Base-by-base conservation (phyloP, 495 filamentous ascomycete genomes). In the Neurospora sp. region DNA sequence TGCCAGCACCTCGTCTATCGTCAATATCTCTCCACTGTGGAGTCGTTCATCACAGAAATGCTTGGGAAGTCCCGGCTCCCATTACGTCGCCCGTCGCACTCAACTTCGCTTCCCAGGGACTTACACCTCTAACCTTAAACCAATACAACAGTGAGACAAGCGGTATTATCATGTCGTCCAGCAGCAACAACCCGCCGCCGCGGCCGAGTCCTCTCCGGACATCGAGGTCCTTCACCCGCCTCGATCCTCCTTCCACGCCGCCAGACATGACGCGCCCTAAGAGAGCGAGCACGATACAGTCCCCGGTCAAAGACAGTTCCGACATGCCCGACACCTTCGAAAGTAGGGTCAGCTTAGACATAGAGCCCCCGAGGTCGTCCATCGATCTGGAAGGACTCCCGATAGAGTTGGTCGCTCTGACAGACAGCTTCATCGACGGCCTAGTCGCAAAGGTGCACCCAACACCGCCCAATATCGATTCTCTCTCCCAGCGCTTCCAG, bases 381-480 rank as follows among this genome's bases (percentile, higher is more conserved):
- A 84, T 88, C 77, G 89, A 90, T 40, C 89, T 93, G 72, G 92
- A 97, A 75, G 91, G 97, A 76, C 90, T 99, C 53, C 96, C 96
- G 10, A 93, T 97, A 75, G 96, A 99, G 85, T 86, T 99, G 72
- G 84, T 93, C 42, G 96, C 93, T 84, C 83, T 98, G 78, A 92
- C 91, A 48, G 96, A 99, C 80, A 96, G 94, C 72, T 99, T 99
- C 81, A 91, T 98, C 77, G 93, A 97, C 74, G 96, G 93, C 7
- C 82, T 99, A 38, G 91, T 89, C 70, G 94, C 93, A 72, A 97
- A 92, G 84, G 89, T 97, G 35, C 92, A 97, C 81, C 88, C 92
- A 18, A 89, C 89, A 14, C 96, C 96, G 10, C 90, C 94, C 2
- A 91, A 91, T 53, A 91, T 95, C 76, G 92, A 97, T 27, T 92